Evolutionary conservation across 1,284 basidiomycete species (phyloP).

Genomic region (Cutaneotrichosporon spelunceum): DNA sequence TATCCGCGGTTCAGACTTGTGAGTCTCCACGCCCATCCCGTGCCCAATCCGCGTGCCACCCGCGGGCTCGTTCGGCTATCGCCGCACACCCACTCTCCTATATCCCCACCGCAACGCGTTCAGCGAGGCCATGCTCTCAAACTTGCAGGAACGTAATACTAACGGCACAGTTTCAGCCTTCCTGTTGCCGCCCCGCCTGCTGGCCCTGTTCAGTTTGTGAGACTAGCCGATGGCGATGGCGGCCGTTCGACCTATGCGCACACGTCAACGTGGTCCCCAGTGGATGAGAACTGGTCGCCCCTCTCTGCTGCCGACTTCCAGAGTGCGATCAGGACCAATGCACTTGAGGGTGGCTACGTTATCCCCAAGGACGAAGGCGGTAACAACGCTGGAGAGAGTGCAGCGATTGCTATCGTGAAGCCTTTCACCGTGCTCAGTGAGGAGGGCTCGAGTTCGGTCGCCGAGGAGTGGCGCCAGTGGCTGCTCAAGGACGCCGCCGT

Average conservation of each 20-base stretch:
- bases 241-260: conserved; percentile 16
- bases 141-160: neutral
- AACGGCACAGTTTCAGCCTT: conserved; percentile 34
- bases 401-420: conserved; percentile 48
- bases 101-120: neutral
- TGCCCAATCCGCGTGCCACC: neutral
- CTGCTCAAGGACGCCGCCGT: conserved; percentile 40
- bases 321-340: conserved; percentile 40
- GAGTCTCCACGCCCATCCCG: conserved; percentile 19
- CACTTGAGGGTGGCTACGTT: conserved; percentile 42
- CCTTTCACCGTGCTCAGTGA: conserved; percentile 42
- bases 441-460: conserved; percentile 29
- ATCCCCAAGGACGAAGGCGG: conserved; percentile 37
- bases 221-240: conserved; percentile 35
- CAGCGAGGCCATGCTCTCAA: neutral
- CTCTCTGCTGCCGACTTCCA: conserved; percentile 37
- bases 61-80: neutral
- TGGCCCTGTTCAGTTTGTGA: conserved; percentile 41
- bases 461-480: conserved; percentile 43
- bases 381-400: conserved; percentile 41
- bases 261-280: conserved; percentile 20
- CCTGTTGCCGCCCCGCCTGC: conserved; percentile 33
- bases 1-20: conserved; percentile 62
- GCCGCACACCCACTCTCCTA: neutral
- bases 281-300: conserved; percentile 37